Evolutionary conservation across 1,284 basidiomycete genomes (phyloP), one percentile per base, ranked within the genome.

Genomic region (Cerrena zonata): DNA sequence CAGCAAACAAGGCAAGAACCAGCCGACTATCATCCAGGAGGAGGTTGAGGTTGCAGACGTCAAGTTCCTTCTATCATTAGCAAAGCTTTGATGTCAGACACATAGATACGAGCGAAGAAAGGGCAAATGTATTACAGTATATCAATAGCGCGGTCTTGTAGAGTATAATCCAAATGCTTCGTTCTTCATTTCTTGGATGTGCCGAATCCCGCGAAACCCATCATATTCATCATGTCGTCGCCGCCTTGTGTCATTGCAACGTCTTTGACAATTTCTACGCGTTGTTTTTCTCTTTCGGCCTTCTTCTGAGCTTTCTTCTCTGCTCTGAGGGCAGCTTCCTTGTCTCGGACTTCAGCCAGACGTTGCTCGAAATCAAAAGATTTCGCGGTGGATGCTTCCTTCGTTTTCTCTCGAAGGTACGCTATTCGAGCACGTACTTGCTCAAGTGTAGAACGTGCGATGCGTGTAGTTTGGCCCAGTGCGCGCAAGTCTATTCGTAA

Each of bases 131-230:
- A 68, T 62, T 64, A 72, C 66, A 65, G 49, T 57, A 56, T 47
- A 22, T 41, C 46, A 48, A 45, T 52, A 56, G 41, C 41, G 44
- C 60, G 62, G 62, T 57, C 53, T 62, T 58, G 53, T 65, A 65
- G 61, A 62, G 56, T 63, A 63, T 59, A 61, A 53, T 26, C 43
- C 38, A 18, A 34, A 15, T 41, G 24, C 25, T 34, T 45, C 48
- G 46, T 49, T 52, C 19, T 42, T 40, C 15, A 89, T 68, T 86
- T 89, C 69, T 91, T 91, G 25, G 82, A 80, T 19, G 86, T 74
- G 13, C 91, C 91, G 64, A 97, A 97, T 2, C 91, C 90, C 40
- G 81, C 86, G 66, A 97, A 97, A 39, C 94, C 94, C 94, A 97
- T 95, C 74, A 92, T 80, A 36, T 76, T 72, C 56, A 87, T 77